Conservation (phyloP, 2,329 filamentous ascomycete genomes). For the Colletotrichum plurivorum region DNA sequence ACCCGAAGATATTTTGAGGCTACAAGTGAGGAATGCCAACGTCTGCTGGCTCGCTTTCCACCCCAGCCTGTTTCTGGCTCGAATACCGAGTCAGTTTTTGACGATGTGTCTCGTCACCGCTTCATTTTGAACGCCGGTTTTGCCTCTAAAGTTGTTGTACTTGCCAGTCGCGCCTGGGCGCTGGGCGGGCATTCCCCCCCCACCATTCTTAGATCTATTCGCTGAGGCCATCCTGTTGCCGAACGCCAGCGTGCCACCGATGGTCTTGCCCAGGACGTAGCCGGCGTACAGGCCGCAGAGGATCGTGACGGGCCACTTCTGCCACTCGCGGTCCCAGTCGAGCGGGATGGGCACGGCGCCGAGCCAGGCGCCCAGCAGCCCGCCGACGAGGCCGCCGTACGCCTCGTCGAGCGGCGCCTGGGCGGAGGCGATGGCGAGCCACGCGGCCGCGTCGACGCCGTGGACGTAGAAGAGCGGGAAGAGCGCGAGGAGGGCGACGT, state of each 20-base stretch:
- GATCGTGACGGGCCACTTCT: conserved; percentile 96
- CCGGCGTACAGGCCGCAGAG: conserved; percentile 86
- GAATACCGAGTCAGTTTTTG: neutral
- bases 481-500: conserved; percentile 83
- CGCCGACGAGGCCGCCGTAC: conserved; percentile 86
- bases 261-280: conserved; percentile 77
- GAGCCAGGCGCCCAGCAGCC: conserved; percentile 87
- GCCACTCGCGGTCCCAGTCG: conserved; percentile 99
- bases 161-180: neutral
- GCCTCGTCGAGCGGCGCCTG: conserved; percentile 84
- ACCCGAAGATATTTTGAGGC: neutral
- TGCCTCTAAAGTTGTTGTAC: neutral
- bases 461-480: conserved; percentile 89
- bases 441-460: conserved; percentile 80
- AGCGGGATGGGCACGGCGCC: conserved; percentile 95
- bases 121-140: too few species aligned
- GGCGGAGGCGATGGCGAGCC: conserved; percentile 78
- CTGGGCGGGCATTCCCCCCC: neutral
- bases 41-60: neutral
- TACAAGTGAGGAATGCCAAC: neutral
- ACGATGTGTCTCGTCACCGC: neutral
- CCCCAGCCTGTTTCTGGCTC: neutral
- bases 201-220: neutral
- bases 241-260: conserved; percentile 67
- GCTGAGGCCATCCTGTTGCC: conserved; percentile 57